Conservation (phyloP, 257 asterid species). For the Forsythia viridissima region DNA sequence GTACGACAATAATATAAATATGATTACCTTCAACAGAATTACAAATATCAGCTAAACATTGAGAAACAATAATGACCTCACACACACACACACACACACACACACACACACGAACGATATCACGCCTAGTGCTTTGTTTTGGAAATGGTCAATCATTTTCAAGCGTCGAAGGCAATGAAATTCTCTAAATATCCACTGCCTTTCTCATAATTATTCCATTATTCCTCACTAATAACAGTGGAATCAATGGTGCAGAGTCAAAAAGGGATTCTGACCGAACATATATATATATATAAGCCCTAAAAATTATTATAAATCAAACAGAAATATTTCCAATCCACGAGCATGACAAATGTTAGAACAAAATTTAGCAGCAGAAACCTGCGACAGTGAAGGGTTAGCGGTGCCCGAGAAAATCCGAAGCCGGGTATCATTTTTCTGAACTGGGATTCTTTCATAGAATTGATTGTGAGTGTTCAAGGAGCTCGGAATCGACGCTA, state of each 20-base stretch:
- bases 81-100: background rate
- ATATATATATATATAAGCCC: background rate
- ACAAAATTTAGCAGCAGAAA: conserved; percentile 14
- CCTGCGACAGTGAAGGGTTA: conserved; percentile 82
- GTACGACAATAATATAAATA: no score
- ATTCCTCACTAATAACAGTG: no score
- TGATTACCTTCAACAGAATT: background rate
- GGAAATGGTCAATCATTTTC: no score
- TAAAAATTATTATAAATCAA: background rate
- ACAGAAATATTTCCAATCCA: background rate
- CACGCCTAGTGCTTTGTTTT: no score
- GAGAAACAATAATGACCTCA: background rate
- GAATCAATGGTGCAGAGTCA: no score
- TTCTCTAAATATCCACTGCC: no score
- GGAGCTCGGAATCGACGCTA: conserved; percentile 49
- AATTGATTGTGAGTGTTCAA: conserved; percentile 42
- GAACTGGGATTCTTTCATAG: conserved; percentile 30
- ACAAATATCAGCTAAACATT: background rate
- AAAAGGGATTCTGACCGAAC: no score
- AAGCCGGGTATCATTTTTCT: conserved; percentile 58
- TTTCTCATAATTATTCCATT: no score
- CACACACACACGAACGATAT: no score
- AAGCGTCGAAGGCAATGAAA: no score
- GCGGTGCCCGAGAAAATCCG: conserved; percentile 92
- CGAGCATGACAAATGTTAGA: background rate